phyloP scores from a whole-genome alignment of 306 rosid species.

The Calophaca sinica region DNA sequence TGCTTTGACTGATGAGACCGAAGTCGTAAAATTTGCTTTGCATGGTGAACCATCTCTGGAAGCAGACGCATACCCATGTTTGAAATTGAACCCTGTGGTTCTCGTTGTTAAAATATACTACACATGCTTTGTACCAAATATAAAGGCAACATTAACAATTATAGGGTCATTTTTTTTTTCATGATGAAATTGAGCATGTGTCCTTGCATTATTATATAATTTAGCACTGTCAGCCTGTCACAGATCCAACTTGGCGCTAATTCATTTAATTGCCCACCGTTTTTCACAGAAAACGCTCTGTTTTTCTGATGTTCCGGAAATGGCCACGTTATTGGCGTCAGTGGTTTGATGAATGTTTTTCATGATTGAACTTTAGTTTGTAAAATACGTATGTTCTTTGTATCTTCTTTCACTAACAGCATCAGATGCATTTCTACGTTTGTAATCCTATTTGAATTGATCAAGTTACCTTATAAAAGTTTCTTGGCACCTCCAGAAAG shows the following conservation, averaged over 20 bases:
- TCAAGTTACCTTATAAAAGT: no score
- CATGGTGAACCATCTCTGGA: conserved; percentile 46
- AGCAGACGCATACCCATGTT: conserved; percentile 50
- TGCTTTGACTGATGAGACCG: conserved; percentile 38
- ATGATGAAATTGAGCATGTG: conserved; percentile 9
- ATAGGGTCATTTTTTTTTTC: neutral
- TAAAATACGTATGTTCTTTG: no score
- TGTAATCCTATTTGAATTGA: no score
- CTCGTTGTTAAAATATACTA: no score
- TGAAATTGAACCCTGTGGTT: no score
- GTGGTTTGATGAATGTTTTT: neutral
- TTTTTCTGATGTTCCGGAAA: conserved; percentile 16
- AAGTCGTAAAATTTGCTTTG: conserved; percentile 40
- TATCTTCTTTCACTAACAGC: no score
- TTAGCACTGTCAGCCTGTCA: conserved; percentile 13
- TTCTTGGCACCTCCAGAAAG: no score
- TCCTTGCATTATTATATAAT: conserved; percentile 1
- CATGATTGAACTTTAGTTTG: no score
- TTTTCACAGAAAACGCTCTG: conserved; percentile 19
- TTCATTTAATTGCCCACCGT: conserved; percentile 41
- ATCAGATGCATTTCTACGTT: no score
- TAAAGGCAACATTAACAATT: neutral
- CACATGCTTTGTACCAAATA: neutral
- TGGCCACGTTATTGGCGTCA: conserved; percentile 36
- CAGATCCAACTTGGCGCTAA: conserved; percentile 25